A percentile compares a stretch with the other conserved stretches of the same genome.
Evolutionary conservation across 1,284 basidiomycete genomes (phyloP).

Genomic region (Puccinia brachypodii): DNA sequence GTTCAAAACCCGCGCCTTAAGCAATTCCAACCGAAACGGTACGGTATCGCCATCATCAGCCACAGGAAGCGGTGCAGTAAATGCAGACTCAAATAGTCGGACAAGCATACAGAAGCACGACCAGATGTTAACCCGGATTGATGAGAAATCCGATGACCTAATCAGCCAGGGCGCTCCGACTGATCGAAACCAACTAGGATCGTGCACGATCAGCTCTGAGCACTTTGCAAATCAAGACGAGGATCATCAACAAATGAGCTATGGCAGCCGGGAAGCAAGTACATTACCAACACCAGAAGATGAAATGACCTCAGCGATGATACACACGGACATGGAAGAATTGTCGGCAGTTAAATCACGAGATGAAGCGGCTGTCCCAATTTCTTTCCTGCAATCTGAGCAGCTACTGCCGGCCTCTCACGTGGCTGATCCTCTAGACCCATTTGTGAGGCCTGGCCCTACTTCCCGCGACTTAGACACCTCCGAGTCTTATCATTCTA

Average conservation of each 20-base stretch:
- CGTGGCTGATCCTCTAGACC: not conserved
- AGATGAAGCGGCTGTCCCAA: not conserved
- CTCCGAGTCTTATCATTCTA: not conserved
- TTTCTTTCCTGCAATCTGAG: not conserved
- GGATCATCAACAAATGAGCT: not conserved
- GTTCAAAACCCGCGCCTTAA: not conserved
- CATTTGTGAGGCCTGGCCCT: not conserved
- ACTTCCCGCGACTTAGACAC: not conserved
- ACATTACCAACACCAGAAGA: not conserved
- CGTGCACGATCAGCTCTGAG: not conserved
- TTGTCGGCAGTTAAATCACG: not conserved
- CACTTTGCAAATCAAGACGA: not conserved
- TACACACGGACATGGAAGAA: not conserved
- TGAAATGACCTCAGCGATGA: not conserved
- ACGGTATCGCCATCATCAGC: constrained; percentile 2
- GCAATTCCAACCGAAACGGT: not conserved
- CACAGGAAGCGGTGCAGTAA: not conserved
- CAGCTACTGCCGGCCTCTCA: not conserved
- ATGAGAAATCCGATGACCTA: constrained; percentile 2
- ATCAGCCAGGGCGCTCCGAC: not conserved
- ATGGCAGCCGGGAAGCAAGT: not conserved
- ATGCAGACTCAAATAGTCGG: not conserved
- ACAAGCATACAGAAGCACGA: not conserved
- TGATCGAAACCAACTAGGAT: not conserved
- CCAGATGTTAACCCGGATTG: not conserved